Evolutionary conservation across 257 asterid species (phyloP), one percentile per base, ranked within the genome.

Genomic region (Nyctanthes arbortristis): DNA sequence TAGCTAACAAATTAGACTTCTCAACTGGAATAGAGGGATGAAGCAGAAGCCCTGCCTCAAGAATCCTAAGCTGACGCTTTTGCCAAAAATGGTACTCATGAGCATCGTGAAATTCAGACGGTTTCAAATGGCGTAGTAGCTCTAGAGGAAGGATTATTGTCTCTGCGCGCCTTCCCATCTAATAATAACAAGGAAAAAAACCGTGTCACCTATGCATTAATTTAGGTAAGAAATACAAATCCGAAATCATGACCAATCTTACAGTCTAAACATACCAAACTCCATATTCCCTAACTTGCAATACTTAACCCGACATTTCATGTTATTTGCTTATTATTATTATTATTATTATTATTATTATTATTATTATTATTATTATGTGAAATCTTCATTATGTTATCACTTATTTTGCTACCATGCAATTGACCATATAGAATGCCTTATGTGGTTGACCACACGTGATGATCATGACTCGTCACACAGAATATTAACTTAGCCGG

Each of bases 91-190:
- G 93, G 81, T 88, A 90, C 63, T 88, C 96, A 1, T 77, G 76
- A 5, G 85, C 72, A 61, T 86, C 84, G 33, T 63, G 75, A 79
- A 88, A 90, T 40, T 90, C 96, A 0, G 93, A 85, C 4, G 96
- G 96, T 65, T 80, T 89, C 18, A 85, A 67, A 47, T 90, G 91
- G 60, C 87, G 93, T 3, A 90, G 74, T 1, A 89, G 85, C 83
- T 89, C 96, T 0, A 89, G 69, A 1, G 96, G 96, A 24, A 89
- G 87, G 84, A 89, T 84, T 16, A 89, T 84, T 22, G 92, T 85
- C 84, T 89, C 96, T 5, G 90, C 90, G 0, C 93, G 87, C 70
- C 89, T 81, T 7, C 95, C 95, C 83, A 86, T 87, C 96, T 90
- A 81, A 7, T 25, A 59, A 65, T 24, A 66, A 33, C 34, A n/a